Evolutionary conservation across 192 early-diverging fungal genomes (phyloP).

Genomic region (Coemansia sp.): DNA sequence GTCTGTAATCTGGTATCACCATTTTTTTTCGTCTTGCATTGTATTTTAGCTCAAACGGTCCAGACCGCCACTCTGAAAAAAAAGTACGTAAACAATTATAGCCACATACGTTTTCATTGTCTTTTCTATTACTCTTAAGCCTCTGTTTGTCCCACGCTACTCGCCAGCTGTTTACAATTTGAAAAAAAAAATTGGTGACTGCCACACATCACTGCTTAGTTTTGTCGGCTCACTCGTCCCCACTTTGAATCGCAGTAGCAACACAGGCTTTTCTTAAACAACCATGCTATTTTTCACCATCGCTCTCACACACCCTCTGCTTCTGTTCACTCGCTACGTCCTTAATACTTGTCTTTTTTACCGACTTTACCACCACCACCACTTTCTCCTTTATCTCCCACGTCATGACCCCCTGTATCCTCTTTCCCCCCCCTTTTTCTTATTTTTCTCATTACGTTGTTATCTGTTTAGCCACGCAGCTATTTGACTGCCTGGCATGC

Average conservation of each 20-base stretch:
- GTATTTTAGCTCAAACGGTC: constrained; percentile 5
- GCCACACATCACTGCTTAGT: constrained; percentile 5
- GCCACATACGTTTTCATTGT: background rate
- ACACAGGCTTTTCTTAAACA: background rate
- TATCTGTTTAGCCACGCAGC: background rate
- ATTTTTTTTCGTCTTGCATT: background rate
- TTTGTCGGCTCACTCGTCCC: background rate
- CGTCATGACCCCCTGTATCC: background rate
- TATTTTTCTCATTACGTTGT: background rate
- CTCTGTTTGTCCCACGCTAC: constrained; percentile 2
- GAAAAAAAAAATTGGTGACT: background rate
- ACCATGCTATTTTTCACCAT: constrained; percentile 1
- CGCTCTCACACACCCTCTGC: background rate
- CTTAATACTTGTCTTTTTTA: background rate
- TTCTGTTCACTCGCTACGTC: background rate
- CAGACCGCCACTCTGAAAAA: constrained; percentile 1
- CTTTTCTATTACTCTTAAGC: background rate
- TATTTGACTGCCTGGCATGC: background rate
- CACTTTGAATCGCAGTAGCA: background rate
- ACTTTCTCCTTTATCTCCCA: background rate
- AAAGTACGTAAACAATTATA: constrained; percentile 1
- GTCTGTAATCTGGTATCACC: background rate
- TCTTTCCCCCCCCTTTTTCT: background rate
- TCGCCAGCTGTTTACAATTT: constrained; percentile 3
- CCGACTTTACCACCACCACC: background rate